Conservation (phyloP, 352 stramenopile genomes). For the Pythium diclinum region DNA sequence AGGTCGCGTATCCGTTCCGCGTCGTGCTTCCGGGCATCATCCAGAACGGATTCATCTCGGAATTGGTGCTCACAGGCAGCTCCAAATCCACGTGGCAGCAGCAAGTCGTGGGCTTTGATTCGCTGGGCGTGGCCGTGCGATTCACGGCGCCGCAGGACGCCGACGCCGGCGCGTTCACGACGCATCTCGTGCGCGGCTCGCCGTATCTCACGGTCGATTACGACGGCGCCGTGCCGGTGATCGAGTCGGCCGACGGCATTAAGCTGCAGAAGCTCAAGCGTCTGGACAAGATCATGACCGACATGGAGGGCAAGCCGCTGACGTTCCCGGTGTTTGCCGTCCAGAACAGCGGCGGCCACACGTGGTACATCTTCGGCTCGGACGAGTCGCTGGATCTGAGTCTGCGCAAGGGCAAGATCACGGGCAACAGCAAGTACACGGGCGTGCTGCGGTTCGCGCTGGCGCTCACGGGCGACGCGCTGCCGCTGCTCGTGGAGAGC, state of each 20-base stretch:
- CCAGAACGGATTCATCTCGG: conserved; percentile 65
- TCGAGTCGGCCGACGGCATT: conserved; percentile 55
- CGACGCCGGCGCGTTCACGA: conserved; percentile 39
- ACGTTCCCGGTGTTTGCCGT: conserved; percentile 50
- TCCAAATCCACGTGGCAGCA: conserved; percentile 23
- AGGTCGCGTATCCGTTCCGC: conserved; percentile 78
- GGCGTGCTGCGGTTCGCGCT: conserved; percentile 58
- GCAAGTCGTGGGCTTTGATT: conserved; percentile 67
- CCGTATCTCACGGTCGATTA: conserved; percentile 81
- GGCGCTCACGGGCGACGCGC: conserved; percentile 33
- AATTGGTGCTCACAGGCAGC: conserved; percentile 51
- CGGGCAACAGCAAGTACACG: conserved; percentile 36
- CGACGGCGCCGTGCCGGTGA: conserved; percentile 39
- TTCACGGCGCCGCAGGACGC: conserved; percentile 38
- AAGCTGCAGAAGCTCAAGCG: conserved; percentile 50
- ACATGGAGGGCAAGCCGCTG: conserved; percentile 34
- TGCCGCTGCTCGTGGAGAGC: conserved; percentile 55
- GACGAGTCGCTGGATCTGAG: conserved; percentile 41
- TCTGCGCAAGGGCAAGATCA: conserved; percentile 35
- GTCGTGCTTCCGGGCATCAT: conserved; percentile 59
- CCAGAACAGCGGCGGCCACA: conserved; percentile 57
- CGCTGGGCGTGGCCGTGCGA: conserved; percentile 58
- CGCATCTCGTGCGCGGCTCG: conserved; percentile 70
- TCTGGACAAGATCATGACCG: conserved; percentile 37
- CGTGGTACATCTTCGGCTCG: conserved; percentile 66